A percentile compares a stretch with the other conserved stretches of the same genome.
phyloP scores from a whole-genome alignment of 768 basidiomycete species.

The Pleurotus ostreatus region DNA sequence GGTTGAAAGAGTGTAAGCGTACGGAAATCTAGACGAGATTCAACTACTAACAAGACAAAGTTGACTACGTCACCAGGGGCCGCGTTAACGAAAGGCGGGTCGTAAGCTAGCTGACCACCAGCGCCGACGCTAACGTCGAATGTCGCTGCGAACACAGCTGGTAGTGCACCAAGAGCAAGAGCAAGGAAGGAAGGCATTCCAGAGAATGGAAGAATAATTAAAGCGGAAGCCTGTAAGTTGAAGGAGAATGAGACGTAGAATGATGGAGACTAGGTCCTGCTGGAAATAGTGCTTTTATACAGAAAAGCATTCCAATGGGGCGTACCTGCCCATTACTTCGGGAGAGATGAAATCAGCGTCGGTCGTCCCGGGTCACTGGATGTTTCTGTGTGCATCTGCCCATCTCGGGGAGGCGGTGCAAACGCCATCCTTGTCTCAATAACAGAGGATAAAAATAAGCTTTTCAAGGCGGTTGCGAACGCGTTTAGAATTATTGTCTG shows the following conservation, averaged over 20 bases:
- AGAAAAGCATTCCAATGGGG: neutral
- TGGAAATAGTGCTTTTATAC: neutral
- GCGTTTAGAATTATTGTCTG: neutral
- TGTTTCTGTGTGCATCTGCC: neutral
- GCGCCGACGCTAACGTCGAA: conserved; percentile 33
- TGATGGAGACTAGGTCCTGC: neutral
- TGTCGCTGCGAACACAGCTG: conserved; percentile 23
- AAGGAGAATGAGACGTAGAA: neutral
- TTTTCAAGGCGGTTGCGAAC: neutral
- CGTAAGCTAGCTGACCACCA: conserved; percentile 24
- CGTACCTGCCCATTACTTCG: neutral
- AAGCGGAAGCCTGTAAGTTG: neutral
- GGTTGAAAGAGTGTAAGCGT: neutral
- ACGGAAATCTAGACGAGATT: conserved; percentile 13
- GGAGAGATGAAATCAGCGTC: neutral
- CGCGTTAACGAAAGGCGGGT: conserved; percentile 35
- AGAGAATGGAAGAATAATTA: neutral
- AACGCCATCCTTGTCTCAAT: neutral
- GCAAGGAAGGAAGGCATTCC: conserved; percentile 11
- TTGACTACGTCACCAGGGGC: conserved; percentile 39
- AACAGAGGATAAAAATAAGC: neutral
- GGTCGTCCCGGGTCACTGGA: neutral
- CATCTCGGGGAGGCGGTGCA: neutral
- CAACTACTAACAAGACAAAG: conserved; percentile 43
- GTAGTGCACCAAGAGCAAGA: conserved; percentile 21